Base-by-base conservation (phyloP, 2,329 filamentous ascomycete species). In the Colletotrichum karsti region DNA sequence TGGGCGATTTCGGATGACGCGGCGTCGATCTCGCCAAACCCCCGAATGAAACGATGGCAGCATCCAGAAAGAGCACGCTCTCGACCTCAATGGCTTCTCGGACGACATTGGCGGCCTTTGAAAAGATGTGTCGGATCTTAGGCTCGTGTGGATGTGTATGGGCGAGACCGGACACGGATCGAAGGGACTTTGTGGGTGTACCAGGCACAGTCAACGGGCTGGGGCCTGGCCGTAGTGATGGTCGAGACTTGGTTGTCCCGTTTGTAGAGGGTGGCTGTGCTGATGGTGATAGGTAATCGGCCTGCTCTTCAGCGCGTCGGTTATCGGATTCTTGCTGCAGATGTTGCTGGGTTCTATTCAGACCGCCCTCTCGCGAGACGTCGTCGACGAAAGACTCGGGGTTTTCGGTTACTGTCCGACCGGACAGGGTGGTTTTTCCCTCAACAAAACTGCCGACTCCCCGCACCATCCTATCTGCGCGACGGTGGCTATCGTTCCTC, bases 31-130 rank as follows among this genome's bases (percentile, higher is more conserved):
- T 64, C 4, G 75, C 65, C 15, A 76, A 53, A 1, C 74, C 75
- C 2, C 75, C 75, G 48, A 74, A 77, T 0, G 74, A 73, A 1
- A 69, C 68, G 10, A 77, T 73, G 7, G 63, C 73, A 0, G 70
- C 70, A 2, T 71, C 65, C 18, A 71, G 37, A 4, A 71, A 71
- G 0, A 71, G 18, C 10, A 59, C 48, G 7, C 63, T 65, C 46
- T 71, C 69, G 0, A 80, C 75, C 7, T 81, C 79, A 4, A 85
- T 73, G 0, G 82, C 79, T 26, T 83, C 76, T 1, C 80, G 73
- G 7, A 86, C 75, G 3, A 85, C 74, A 26, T 79, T 79, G 12
- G 83, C 79, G 6, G 84, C 84, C n/a, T 81, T 83, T 0, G 79
- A 79, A 51, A 84, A 83, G 1, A 84, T 69, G 3, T 73, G 44